These are phyloP conservation scores for Fusarium sp. DNA, from an alignment of 2,329 filamentous ascomycete species.

Conservation along the genomic window DNA sequence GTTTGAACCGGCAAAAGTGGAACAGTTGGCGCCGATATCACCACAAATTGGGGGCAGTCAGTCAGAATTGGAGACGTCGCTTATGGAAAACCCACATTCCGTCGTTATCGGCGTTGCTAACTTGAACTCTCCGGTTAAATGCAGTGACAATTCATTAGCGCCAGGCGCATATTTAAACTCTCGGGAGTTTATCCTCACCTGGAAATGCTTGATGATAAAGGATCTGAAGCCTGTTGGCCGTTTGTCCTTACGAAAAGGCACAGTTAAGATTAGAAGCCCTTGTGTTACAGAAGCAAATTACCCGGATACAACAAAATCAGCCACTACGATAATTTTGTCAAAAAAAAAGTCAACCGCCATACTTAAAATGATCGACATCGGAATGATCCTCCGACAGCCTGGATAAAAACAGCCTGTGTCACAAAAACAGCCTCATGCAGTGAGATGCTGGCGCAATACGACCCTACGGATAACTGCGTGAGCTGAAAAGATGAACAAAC, in stretches of 20 bases:
- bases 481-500: not conserved
- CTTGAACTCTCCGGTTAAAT: slow-evolving; percentile 19
- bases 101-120: not conserved
- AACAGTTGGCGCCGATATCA: not conserved
- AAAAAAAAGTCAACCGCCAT: not conserved
- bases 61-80: not conserved
- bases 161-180: not conserved
- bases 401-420: not conserved
- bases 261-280: not conserved
- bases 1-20: not conserved
- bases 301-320: not conserved
- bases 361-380: not conserved
- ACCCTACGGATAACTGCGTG: slow-evolving; percentile 10
- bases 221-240: not conserved
- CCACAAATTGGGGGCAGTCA: not conserved
- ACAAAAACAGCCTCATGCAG: not conserved
- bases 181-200: slow-evolving; percentile 20
- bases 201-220: not conserved
- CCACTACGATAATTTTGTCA: slow-evolving; percentile 1
- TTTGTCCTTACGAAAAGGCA: not conserved
- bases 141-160: not conserved
- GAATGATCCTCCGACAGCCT: slow-evolving; percentile 10
- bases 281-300: not conserved
- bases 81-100: not conserved
- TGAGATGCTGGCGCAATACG: not conserved